phyloP scores from a whole-genome alignment of 305 asterid species.

The Galium porrigens region DNA sequence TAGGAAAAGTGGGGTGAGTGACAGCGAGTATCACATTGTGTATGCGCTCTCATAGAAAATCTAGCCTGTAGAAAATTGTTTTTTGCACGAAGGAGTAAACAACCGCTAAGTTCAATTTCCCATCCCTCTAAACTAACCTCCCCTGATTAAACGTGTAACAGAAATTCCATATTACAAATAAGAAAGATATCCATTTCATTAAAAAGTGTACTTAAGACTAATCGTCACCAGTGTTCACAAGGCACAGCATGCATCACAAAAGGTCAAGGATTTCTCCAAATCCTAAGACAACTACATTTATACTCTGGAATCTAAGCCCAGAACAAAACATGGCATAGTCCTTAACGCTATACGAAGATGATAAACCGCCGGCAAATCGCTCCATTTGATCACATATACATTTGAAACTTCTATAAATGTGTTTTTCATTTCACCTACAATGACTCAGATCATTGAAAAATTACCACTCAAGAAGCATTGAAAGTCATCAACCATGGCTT shows the following conservation, averaged over 20 bases:
- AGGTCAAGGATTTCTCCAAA: background rate
- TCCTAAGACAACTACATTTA: background rate
- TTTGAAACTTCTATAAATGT: background rate
- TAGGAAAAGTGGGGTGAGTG: too few species aligned
- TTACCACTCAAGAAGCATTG: background rate
- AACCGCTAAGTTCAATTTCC: too few species aligned
- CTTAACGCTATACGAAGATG: background rate
- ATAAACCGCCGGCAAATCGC: background rate
- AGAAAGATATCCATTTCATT: too few species aligned
- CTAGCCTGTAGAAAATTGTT: too few species aligned
- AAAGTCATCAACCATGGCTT: slow-evolving; percentile 2
- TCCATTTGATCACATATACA: background rate
- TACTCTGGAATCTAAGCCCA: background rate
- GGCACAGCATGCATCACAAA: background rate
- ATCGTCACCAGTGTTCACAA: background rate
- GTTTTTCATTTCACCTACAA: background rate
- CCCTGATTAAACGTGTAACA: too few species aligned
- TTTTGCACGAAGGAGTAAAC: too few species aligned
- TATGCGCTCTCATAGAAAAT: too few species aligned
- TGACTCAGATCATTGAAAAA: background rate
- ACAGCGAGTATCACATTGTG: too few species aligned
- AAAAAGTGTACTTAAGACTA: background rate
- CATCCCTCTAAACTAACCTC: too few species aligned
- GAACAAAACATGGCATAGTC: background rate
- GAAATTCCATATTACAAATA: too few species aligned